A percentile compares a stretch with the other conserved stretches of the same genome.
These are phyloP conservation scores for Oehlia diaphana DNA, from an alignment of 192 early-diverging fungal species.

Conservation along the genomic window DNA sequence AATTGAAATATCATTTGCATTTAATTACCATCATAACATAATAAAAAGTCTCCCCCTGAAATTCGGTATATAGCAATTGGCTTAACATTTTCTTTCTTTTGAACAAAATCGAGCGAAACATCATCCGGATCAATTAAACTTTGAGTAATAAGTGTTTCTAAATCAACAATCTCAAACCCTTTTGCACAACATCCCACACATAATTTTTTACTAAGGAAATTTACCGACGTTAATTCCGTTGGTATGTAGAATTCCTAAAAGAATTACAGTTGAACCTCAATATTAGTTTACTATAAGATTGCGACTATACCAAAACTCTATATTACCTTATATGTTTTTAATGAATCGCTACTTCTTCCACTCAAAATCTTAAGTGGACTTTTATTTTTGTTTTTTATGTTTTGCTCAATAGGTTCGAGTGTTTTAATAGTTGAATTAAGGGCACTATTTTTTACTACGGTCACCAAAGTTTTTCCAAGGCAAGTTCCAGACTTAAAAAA, in stretches of 20 bases:
- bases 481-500: conserved; percentile 52
- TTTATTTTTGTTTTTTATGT: conserved; percentile 39
- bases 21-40: conserved; percentile 86
- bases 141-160: conserved; percentile 82
- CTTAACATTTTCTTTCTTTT: conserved; percentile 71
- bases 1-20: background rate
- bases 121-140: conserved; percentile 85
- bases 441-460: conserved; percentile 40
- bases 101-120: conserved; percentile 74
- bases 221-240: conserved; percentile 81
- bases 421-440: conserved; percentile 44
- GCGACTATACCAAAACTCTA: background rate
- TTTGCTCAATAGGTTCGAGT: conserved; percentile 46
- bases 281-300: conserved; percentile 47
- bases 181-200: conserved; percentile 83
- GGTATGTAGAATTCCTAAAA: conserved; percentile 94
- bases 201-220: conserved; percentile 81
- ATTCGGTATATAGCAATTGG: conserved; percentile 85
- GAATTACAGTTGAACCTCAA: conserved; percentile 41
- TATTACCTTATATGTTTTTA: conserved; percentile 60
- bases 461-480: conserved; percentile 38
- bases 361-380: conserved; percentile 34
- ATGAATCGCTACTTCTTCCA: conserved; percentile 38
- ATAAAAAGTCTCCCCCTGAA: conserved; percentile 65
- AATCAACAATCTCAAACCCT: conserved; percentile 93